A percentile compares a stretch with the other conserved stretches of the same genome.
Evolutionary conservation across 2,329 filamentous ascomycete species (phyloP).

Genomic region (Curvularia spicifera): DNA sequence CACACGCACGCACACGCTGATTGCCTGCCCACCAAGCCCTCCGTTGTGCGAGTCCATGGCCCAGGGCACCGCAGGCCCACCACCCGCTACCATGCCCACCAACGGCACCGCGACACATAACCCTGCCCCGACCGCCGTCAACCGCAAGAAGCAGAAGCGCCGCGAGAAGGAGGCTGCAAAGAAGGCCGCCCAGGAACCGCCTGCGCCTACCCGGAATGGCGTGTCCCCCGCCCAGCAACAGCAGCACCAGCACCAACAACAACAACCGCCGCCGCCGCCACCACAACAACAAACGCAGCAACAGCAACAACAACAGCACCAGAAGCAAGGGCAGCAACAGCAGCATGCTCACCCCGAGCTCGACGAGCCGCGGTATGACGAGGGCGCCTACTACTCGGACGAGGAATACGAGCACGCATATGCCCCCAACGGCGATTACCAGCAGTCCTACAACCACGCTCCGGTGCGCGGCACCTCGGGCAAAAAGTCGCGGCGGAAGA

Average conservation of each 20-base stretch:
- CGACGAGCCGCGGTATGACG: slow-evolving; percentile 50
- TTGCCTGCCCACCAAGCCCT: background rate
- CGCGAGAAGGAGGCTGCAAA: slow-evolving; percentile 82
- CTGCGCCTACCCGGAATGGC: slow-evolving; percentile 38
- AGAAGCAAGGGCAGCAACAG: slow-evolving; percentile 5
- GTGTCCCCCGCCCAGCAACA: slow-evolving; percentile 25
- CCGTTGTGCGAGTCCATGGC: slow-evolving; percentile 38
- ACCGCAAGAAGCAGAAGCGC: slow-evolving; percentile 95
- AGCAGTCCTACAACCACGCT: slow-evolving; percentile 33
- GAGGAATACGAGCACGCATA: slow-evolving; percentile 47
- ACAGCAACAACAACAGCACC: slow-evolving; percentile 30
- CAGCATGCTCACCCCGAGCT: slow-evolving; percentile 55
- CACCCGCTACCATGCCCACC: slow-evolving; percentile 40
- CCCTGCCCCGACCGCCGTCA: slow-evolving; percentile 62
- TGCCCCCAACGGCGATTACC: slow-evolving; percentile 42
- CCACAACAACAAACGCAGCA: slow-evolving; percentile 5
- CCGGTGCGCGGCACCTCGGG: slow-evolving; percentile 26
- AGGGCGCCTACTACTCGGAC: slow-evolving; percentile 52
- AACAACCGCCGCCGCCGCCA: slow-evolving; percentile 22
- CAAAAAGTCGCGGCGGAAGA: slow-evolving; percentile 73
- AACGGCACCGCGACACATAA: slow-evolving; percentile 51
- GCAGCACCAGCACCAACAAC: slow-evolving; percentile 5
- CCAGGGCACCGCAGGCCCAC: slow-evolving; percentile 41
- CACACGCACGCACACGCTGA: slow-evolving; percentile 1
- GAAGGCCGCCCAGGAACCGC: slow-evolving; percentile 47